Evolutionary conservation across 192 early-diverging fungal species (phyloP).

Genomic region (Dispira parvispora): DNA sequence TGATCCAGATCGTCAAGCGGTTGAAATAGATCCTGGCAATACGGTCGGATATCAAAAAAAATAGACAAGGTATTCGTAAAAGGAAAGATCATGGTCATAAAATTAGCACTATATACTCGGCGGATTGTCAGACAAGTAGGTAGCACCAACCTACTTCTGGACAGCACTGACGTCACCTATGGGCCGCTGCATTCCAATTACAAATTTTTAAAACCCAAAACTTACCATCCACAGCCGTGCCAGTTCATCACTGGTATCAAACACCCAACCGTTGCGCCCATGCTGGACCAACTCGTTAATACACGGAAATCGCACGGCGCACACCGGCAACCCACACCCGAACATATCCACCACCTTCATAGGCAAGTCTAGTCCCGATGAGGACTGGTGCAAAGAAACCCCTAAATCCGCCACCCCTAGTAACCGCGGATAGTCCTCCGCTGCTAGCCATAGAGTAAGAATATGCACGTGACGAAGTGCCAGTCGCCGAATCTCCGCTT

Average conservation of each 20-base stretch:
- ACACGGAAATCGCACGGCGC: conserved; percentile 49
- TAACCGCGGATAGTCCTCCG: conserved; percentile 70
- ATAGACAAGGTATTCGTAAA: background rate
- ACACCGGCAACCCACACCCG: conserved; percentile 84
- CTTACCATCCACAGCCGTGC: conserved; percentile 45
- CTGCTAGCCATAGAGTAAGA: conserved; percentile 61
- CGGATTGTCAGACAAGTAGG: background rate
- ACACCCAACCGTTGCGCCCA: conserved; percentile 49
- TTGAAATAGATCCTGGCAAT: background rate
- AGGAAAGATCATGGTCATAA: background rate
- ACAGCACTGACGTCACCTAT: background rate
- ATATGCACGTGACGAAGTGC: conserved; percentile 36
- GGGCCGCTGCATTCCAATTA: background rate
- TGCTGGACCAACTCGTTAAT: conserved; percentile 47
- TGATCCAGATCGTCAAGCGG: background rate
- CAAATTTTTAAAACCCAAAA: conserved; percentile 6
- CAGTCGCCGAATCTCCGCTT: conserved; percentile 38
- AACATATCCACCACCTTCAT: conserved; percentile 99
- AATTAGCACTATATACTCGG: background rate
- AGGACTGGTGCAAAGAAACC: conserved; percentile 83
- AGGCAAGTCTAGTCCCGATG: conserved; percentile 87
- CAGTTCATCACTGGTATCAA: conserved; percentile 35
- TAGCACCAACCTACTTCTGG: background rate
- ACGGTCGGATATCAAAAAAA: background rate
- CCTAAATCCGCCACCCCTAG: conserved; percentile 91